Base-by-base conservation (phyloP, 257 asterid species). In the Solanum arcanum region DNA sequence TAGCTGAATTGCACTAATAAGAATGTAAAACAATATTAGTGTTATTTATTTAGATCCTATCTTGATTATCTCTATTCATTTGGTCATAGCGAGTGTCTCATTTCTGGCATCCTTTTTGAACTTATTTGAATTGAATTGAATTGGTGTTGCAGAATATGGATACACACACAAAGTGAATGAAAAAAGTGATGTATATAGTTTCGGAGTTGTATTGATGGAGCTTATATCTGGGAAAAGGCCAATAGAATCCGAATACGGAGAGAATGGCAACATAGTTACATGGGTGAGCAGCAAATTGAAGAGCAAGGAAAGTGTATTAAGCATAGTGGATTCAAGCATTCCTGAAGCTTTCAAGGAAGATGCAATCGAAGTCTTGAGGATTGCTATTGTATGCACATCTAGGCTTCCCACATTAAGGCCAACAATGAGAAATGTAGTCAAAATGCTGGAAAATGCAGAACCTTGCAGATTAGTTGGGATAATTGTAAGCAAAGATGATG, bases 181-280 rank as follows among this genome's bases (percentile, higher is more conserved):
- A 87, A 97, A 95, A 93, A 93, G 98, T 52, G 99, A 97, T 56
- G 91, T 97, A 3, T 97, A 97, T 80, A 97, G 99, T 88, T 97
- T 93, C 8, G 99, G 99, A 4, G 98, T 97, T 0, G 99, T 97
- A 5, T 89, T 97, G 42, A 93, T 97, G 98, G 99, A 97, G 94
- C 95, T 97, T 0, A 94, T 95, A 88, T 94, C 98, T 12, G 96
- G 98, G 25, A 94, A 93, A 91, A 95, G 89, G 91, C 98, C 99
- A n/a, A 94, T 93, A 2, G 99, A 93, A 90, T 87, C 96, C 1
- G 98, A 94, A 90, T 97, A 89, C 8, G 98, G 98, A 80, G 95
- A 93, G 92, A 91, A 91, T 86, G 93, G 84, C 80, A 97, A 95
- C 87, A 91, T 97, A 68, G 97, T 97, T 1, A 91, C 91, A 77